A percentile compares a stretch with the other conserved stretches of the same genome.
phyloP scores from a whole-genome alignment of 257 asterid species.

The Scutellaria minor region DNA sequence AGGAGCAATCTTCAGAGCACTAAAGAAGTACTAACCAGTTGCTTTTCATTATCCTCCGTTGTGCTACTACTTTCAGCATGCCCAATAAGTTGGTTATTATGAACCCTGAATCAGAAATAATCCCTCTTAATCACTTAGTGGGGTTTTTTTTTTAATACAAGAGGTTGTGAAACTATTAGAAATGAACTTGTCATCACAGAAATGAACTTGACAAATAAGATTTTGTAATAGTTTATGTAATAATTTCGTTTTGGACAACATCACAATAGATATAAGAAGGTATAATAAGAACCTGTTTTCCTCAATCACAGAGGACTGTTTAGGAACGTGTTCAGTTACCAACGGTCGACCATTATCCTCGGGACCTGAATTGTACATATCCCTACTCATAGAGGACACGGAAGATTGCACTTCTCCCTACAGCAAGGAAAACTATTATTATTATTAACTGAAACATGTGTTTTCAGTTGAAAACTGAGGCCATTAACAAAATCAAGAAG shows the following conservation, averaged over 20 bases:
- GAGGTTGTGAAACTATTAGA: background rate
- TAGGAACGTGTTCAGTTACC: constrained; percentile 50
- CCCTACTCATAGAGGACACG: constrained; percentile 45
- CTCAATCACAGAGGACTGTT: constrained; percentile 43
- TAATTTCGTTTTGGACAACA: constrained; percentile 29
- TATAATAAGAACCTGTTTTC: constrained; percentile 55
- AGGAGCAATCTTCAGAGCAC: constrained; percentile 11
- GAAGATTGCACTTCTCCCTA: constrained; percentile 64
- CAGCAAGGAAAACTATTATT: constrained; percentile 35
- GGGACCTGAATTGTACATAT: constrained; percentile 45
- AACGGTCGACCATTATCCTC: constrained; percentile 52
- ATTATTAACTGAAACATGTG: constrained; percentile 21
- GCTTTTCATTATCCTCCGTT: constrained; percentile 51
- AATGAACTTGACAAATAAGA: background rate
- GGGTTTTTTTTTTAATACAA: constrained; percentile 9
- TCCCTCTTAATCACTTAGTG: constrained; percentile 27
- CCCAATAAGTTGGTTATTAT: constrained; percentile 51
- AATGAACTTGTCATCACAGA: constrained; percentile 18
- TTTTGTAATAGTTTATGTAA: constrained; percentile 21
- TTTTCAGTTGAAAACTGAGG: constrained; percentile 20
- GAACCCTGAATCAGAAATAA: constrained; percentile 48
- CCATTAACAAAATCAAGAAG: constrained; percentile 2
- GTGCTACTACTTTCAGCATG: constrained; percentile 47
- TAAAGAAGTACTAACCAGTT: constrained; percentile 48
- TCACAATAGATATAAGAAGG: constrained; percentile 28